Base-by-base conservation (phyloP, 192 early-diverging fungal genomes). In the Rhizophagus clarus region DNA sequence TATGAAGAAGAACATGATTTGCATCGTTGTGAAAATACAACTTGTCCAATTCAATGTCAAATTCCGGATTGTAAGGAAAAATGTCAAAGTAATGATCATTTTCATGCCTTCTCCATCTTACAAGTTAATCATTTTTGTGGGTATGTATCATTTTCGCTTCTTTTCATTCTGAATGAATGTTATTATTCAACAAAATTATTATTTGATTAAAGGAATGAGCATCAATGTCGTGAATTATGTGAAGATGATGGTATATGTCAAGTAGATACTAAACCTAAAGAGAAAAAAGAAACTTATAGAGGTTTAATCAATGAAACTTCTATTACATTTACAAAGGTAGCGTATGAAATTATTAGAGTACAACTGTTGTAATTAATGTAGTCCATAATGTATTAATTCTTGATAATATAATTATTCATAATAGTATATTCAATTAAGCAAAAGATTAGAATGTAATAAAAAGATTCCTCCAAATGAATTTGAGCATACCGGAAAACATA, bases 321-420 rank as follows among this genome's bases (percentile, higher is more conserved):
- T 37, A 80, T 80, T 60, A 80, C 62, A 28, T 79, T 34, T 72
- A 79, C 61, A 9, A 79, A 79, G 32, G 78, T 79, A 73, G 9
- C 3, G 2, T 32, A 14, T 42, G 12, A 17, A 22, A 1, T 40
- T 34, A 40, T 34, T 24, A 17, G 9, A 49, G 0, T 71, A 14
- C 2, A 72, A 69, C 61, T 73, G 15, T 51, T 56, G 3, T 56
- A 47, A 26, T 74, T 26, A 24, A 49, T 73, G 14, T 15, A 17
- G 15, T 64, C 29, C 14, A 20, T 34, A 72, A 31, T 61, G 20
- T 61, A 14, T 40, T 47, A 22, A 15, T 1, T 11, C 5, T 24
- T 29, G 37, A 32, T 1, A 32, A 80, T 24, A 40, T 40, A 4
- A 40, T 45, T 45, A 45, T 45, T 45, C 2, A 12, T 8, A 22